These are phyloP conservation scores for Ophiosphaerella herpotricha DNA, from an alignment of 2,329 filamentous ascomycete genomes.

Conservation along the genomic window DNA sequence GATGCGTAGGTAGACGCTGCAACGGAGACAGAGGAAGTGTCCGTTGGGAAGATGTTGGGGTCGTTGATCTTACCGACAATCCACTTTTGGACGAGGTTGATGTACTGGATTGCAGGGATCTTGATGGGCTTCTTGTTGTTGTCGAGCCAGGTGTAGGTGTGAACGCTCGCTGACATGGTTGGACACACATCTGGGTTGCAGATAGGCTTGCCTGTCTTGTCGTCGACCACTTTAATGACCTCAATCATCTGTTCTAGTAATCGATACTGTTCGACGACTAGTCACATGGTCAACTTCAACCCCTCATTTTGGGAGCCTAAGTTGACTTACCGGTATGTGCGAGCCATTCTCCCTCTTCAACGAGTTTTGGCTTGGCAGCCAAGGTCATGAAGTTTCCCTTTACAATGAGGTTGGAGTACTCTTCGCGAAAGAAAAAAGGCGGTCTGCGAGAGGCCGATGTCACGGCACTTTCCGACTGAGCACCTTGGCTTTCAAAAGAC, in stretches of 20 bases:
- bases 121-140: constrained; percentile 85
- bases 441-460: constrained; percentile 64
- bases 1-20: constrained; percentile 62
- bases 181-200: constrained; percentile 86
- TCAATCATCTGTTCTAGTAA: constrained; percentile 88
- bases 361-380: constrained; percentile 88
- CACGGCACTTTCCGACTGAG: constrained; percentile 40
- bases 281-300: constrained; percentile 29
- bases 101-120: constrained; percentile 90
- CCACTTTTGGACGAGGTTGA: constrained; percentile 95
- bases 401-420: constrained; percentile 83
- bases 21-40: constrained; percentile 71
- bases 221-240: constrained; percentile 84
- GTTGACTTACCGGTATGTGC: constrained; percentile 77
- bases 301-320: background rate
- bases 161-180: constrained; percentile 90
- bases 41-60: constrained; percentile 85
- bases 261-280: constrained; percentile 91
- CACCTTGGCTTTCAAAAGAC: constrained; percentile 67
- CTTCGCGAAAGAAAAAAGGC: constrained; percentile 75
- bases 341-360: constrained; percentile 94
- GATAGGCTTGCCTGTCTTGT: constrained; percentile 72
- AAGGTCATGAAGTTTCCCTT: constrained; percentile 98
- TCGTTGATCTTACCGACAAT: constrained; percentile 96
- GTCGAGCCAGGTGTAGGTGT: constrained; percentile 97